Base-by-base conservation (phyloP, 176 grass and related monocot genomes). In the Typha latifolia region DNA sequence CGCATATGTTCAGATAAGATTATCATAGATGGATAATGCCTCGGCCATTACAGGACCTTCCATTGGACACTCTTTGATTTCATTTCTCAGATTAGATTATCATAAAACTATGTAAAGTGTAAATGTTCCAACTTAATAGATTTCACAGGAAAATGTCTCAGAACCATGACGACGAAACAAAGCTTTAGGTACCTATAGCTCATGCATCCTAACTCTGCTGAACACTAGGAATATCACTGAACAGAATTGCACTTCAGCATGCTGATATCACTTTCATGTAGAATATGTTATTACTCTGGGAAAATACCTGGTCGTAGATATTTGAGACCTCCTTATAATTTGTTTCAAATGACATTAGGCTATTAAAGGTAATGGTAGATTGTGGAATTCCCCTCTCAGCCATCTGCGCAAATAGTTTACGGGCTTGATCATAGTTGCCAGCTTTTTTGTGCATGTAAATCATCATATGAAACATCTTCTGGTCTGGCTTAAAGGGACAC, bases 391-490 rank as follows among this genome's bases (percentile, higher is more conserved):
- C 81, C 67, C 88, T 89, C 66, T 86, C 85, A 0, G 78, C 79
- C 93, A 97, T 97, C 83, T 87, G 69, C 0, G 80, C 68, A 49
- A 97, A 80, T 70, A 86, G 75, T 80, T 86, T 91, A 62, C 80
- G 83, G 19, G 93, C 93, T 48, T 89, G 72, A 51, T 80, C 43
- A 64, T 84, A 84, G 52, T 97, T 83, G 43, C 83, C 88, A 49
- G 89, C 83, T 79, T 97, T 92, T 76, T 84, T 92, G 67, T 89
- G 87, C 94, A 92, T 92, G 69, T 92, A 97, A 64, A 97, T 97
- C 89, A 97, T 92, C 94, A 90, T 92, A 79, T 92, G 93, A 72
- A 92, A 97, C 85, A 90, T 97, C 72, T 92, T 92, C 83, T 92
- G 93, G 63, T 97, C 93, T 75, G 93, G 88, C 72, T 90, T 97